A percentile compares a stretch with the other conserved stretches of the same genome.
Conservation (phyloP, 1,284 basidiomycete species). For the Moesziomyces sp. region DNA sequence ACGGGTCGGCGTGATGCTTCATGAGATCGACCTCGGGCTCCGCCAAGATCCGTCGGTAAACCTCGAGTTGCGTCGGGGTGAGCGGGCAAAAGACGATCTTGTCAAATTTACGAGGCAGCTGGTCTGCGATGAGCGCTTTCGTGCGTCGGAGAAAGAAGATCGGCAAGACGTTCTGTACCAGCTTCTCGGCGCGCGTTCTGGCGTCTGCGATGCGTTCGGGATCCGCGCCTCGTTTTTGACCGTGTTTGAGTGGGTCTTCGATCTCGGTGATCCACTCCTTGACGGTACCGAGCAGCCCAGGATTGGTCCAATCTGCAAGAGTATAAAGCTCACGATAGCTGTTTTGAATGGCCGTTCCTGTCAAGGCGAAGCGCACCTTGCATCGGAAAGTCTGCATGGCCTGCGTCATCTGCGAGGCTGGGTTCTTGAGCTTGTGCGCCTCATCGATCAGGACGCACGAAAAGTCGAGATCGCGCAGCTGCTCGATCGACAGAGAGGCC, state of each 20-base stretch:
- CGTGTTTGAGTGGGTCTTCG: slow-evolving; percentile 72
- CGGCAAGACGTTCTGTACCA: slow-evolving; percentile 78
- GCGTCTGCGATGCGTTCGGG: slow-evolving; percentile 75
- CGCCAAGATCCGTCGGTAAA: slow-evolving; percentile 77
- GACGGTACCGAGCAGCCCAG: slow-evolving; percentile 29
- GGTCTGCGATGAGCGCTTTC: slow-evolving; percentile 80
- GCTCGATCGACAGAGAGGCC: slow-evolving; percentile 73
- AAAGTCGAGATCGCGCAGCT: slow-evolving; percentile 75
- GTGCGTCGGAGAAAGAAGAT: slow-evolving; percentile 81
- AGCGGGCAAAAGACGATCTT: slow-evolving; percentile 89
- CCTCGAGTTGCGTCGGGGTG: slow-evolving; percentile 75
- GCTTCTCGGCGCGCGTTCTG: slow-evolving; percentile 62
- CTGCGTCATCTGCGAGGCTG: slow-evolving; percentile 73
- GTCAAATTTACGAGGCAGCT: slow-evolving; percentile 84
- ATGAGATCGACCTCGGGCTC: slow-evolving; percentile 76
- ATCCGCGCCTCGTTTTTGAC: slow-evolving; percentile 74
- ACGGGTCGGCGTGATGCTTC: slow-evolving; percentile 76
- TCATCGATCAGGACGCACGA: slow-evolving; percentile 76
- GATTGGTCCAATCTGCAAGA: slow-evolving; percentile 53
- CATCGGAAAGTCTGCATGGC: slow-evolving; percentile 77
- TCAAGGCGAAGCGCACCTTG: slow-evolving; percentile 78
- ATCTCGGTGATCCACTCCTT: slow-evolving; percentile 45
- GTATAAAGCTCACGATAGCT: slow-evolving; percentile 84
- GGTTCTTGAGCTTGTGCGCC: slow-evolving; percentile 83
- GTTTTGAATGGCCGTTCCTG: slow-evolving; percentile 85